These are phyloP conservation scores for Jacaranda copaia DNA, from an alignment of 257 asterid genomes.

Conservation along the genomic window DNA sequence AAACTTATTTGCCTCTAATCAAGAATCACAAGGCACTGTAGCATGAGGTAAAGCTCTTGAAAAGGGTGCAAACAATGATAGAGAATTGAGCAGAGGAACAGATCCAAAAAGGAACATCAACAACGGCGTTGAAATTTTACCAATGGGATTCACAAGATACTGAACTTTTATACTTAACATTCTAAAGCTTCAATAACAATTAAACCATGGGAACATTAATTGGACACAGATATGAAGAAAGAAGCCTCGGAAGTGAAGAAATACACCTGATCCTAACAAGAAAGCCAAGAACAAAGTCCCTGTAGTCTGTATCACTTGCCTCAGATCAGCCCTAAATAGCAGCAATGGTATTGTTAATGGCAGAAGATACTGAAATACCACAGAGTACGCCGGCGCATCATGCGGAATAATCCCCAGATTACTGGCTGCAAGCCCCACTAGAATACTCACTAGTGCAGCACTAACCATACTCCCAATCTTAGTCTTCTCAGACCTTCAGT, in stretches of 20 bases:
- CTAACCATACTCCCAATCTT: slow-evolving; percentile 86
- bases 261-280: slow-evolving; percentile 79
- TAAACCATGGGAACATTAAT: background rate
- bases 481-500: slow-evolving; percentile 83
- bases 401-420: slow-evolving; percentile 83
- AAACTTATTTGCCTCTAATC: too few species aligned
- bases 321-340: slow-evolving; percentile 78
- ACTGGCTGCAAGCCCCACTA: slow-evolving; percentile 81
- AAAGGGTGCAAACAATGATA: too few species aligned
- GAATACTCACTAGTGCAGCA: slow-evolving; percentile 79
- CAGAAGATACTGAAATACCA: slow-evolving; percentile 69
- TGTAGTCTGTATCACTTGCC: slow-evolving; percentile 59
- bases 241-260: slow-evolving; percentile 26
- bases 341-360: slow-evolving; percentile 81
- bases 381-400: slow-evolving; percentile 72
- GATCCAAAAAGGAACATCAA: background rate
- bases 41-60: too few species aligned
- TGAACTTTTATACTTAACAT: background rate
- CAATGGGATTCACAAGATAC: background rate
- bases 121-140: background rate
- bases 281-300: slow-evolving; percentile 81
- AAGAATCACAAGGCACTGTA: too few species aligned
- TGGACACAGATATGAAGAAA: background rate
- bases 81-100: background rate
- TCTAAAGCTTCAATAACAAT: background rate